These are phyloP conservation scores for Penicillium atrosanguineum DNA, from an alignment of 495 filamentous ascomycete genomes.

Conservation along the genomic window DNA sequence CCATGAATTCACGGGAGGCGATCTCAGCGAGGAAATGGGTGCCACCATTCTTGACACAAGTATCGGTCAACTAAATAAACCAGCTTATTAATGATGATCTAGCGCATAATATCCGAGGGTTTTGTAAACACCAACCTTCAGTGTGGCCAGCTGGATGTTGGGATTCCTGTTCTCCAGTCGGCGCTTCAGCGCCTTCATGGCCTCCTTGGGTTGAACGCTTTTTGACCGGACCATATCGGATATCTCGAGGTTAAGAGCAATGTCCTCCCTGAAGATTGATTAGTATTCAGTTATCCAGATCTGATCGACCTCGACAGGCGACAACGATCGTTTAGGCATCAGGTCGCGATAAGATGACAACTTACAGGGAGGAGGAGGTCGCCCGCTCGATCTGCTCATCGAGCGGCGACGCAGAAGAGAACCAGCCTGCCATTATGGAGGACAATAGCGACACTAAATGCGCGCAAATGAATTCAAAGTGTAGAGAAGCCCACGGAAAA, in stretches of 20 bases:
- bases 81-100: conserved; percentile 8
- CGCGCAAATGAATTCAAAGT: not conserved
- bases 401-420: conserved; percentile 80
- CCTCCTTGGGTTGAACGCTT: conserved; percentile 93
- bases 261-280: conserved; percentile 70
- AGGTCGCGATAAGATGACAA: conserved; percentile 5
- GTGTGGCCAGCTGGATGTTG: conserved; percentile 87
- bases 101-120: not conserved
- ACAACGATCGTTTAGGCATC: not conserved
- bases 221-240: conserved; percentile 96
- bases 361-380: conserved; percentile 86
- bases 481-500: conserved; percentile 5
- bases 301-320: not conserved
- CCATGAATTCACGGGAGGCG: conserved; percentile 96
- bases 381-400: conserved; percentile 96
- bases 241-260: conserved; percentile 94
- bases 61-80: conserved; percentile 75
- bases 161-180: conserved; percentile 95
- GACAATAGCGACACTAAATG: conserved; percentile 1
- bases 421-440: conserved; percentile 85
- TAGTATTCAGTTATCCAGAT: not conserved
- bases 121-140: conserved; percentile 61
- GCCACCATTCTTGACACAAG: conserved; percentile 97
- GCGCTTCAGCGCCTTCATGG: conserved; percentile 91
- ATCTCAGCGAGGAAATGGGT: conserved; percentile 95